Evolutionary conservation across 2,329 filamentous ascomycete genomes (phyloP).

Genomic region (Botrytis elliptica): DNA sequence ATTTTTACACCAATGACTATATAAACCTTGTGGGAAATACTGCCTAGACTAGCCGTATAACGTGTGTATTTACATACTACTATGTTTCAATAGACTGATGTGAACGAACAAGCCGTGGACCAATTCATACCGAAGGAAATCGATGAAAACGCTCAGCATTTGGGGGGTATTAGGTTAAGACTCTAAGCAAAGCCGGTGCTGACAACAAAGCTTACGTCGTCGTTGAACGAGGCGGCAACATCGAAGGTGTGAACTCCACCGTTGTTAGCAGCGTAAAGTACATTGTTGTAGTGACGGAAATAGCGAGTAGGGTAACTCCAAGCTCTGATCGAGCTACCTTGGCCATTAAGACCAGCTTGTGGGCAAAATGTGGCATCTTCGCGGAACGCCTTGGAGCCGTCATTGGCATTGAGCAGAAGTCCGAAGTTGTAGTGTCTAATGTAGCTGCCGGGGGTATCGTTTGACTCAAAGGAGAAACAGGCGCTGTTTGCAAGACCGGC

Average conservation of each 20-base stretch:
- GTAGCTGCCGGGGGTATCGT: conserved; percentile 57
- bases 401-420: conserved; percentile 50
- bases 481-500: conserved; percentile 55
- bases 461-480: conserved; percentile 62
- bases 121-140: background rate
- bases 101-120: background rate
- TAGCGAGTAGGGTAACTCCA: conserved; percentile 62
- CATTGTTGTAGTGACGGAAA: conserved; percentile 53
- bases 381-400: conserved; percentile 54
- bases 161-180: background rate
- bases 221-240: conserved; percentile 47
- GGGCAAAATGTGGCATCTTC: conserved; percentile 66
- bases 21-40: background rate
- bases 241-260: conserved; percentile 58
- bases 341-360: conserved; percentile 50
- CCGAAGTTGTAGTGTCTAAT: conserved; percentile 56
- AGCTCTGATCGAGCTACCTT: conserved; percentile 52
- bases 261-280: conserved; percentile 51
- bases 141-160: background rate
- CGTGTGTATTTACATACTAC: background rate
- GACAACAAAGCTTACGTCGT: conserved; percentile 54
- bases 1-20: background rate
- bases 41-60: background rate
- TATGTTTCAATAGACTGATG: too few species aligned
- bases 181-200: conserved; percentile 46